Evolutionary conservation across 2,329 filamentous ascomycete species (phyloP).

Genomic region (Mollisia scopiformis): DNA sequence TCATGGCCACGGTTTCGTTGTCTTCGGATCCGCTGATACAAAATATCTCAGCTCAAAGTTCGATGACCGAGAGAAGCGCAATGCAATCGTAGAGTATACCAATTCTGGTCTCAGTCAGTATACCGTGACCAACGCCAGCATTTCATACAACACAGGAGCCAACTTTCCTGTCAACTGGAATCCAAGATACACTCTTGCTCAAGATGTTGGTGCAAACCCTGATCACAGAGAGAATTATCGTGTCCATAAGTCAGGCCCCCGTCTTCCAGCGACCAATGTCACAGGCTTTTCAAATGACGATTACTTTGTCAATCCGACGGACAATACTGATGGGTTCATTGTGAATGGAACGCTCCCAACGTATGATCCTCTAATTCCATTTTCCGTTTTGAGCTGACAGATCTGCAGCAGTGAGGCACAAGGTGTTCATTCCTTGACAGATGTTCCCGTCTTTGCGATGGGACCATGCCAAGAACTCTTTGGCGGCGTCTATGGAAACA

Average conservation of each 20-base stretch:
- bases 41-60: slow-evolving; percentile 70
- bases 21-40: slow-evolving; percentile 82
- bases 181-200: slow-evolving; percentile 78
- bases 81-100: slow-evolving; percentile 74
- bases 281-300: slow-evolving; percentile 53
- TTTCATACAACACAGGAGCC: slow-evolving; percentile 71
- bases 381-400: neutral
- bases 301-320: slow-evolving; percentile 70
- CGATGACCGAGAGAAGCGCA: slow-evolving; percentile 72
- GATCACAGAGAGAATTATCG: slow-evolving; percentile 78
- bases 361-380: neutral
- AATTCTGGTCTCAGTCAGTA: slow-evolving; percentile 79
- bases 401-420: slow-evolving; percentile 50
- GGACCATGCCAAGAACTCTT: slow-evolving; percentile 81
- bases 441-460: slow-evolving; percentile 77
- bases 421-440: slow-evolving; percentile 78
- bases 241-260: slow-evolving; percentile 68
- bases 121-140: slow-evolving; percentile 56
- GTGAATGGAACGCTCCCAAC: slow-evolving; percentile 76
- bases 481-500: slow-evolving; percentile 69
- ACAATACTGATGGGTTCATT: slow-evolving; percentile 68
- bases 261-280: slow-evolving; percentile 60
- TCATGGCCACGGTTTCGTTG: slow-evolving; percentile 88
- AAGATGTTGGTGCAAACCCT: slow-evolving; percentile 71
- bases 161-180: slow-evolving; percentile 86